Evolutionary conservation across 805 yeast species (phyloP).

Genomic region (Yarrowia bubula): DNA sequence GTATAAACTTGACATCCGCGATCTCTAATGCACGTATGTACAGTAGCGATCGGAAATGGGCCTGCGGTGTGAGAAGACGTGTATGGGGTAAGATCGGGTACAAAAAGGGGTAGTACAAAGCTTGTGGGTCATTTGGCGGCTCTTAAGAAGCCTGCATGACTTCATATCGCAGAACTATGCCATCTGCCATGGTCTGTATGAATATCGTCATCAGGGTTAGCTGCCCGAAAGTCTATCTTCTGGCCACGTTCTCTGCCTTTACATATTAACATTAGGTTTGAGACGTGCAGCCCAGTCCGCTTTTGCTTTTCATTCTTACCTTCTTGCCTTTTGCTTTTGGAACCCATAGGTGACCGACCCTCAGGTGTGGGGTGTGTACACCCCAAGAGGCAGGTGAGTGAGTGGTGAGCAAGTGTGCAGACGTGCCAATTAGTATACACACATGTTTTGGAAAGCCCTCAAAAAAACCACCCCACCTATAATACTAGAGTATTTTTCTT

Average conservation of each 20-base stretch:
- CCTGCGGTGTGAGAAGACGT: too few species aligned
- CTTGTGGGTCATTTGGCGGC: background rate
- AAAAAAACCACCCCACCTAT: too few species aligned
- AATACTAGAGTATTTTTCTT: background rate
- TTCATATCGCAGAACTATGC: background rate
- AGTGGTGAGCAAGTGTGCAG: too few species aligned
- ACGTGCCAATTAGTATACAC: too few species aligned
- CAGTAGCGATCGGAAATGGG: background rate
- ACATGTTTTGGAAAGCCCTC: too few species aligned
- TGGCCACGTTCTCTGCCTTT: background rate
- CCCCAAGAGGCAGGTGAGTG: too few species aligned
- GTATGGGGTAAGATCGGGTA: too few species aligned
- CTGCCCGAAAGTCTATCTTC: constrained; percentile 19
- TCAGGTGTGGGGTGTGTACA: too few species aligned
- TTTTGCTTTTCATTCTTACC: background rate
- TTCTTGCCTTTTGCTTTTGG: background rate
- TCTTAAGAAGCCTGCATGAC: background rate
- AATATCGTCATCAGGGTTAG: constrained; percentile 13
- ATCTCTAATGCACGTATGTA: background rate
- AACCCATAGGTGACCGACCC: background rate
- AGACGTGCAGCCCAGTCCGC: background rate
- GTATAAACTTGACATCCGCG: background rate
- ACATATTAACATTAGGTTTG: background rate
- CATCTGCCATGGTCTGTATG: constrained; percentile 4
- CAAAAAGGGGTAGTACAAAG: too few species aligned